These are phyloP conservation scores for Globisporangium rhizosaccharum DNA, from an alignment of 352 stramenopile species.

Conservation along the genomic window DNA sequence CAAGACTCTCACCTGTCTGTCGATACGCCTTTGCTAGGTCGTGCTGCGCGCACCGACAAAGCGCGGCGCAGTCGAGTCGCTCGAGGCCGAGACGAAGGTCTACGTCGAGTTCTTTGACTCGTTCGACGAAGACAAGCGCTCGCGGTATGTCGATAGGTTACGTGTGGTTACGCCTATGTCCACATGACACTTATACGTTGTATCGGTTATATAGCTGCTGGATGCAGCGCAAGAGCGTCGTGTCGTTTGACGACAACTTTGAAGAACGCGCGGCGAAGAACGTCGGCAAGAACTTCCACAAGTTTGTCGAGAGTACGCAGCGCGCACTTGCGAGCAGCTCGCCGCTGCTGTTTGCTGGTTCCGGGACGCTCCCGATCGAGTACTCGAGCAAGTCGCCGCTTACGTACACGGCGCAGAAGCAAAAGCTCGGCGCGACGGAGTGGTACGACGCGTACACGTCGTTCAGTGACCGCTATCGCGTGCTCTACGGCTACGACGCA, in stretches of 20 bases:
- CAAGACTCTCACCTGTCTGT: not conserved
- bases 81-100: constrained; percentile 69
- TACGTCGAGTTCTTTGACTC: constrained; percentile 84
- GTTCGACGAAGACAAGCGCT: constrained; percentile 68
- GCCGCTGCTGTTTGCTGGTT: constrained; percentile 58
- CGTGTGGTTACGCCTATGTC: not conserved
- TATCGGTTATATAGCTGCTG: constrained; percentile 34
- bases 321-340: constrained; percentile 62
- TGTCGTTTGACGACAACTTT: constrained; percentile 65
- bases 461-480: constrained; percentile 59
- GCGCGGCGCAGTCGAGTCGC: constrained; percentile 37
- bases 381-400: constrained; percentile 70
- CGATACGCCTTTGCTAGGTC: constrained; percentile 23
- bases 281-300: constrained; percentile 74
- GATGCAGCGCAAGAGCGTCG: constrained; percentile 81
- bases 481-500: constrained; percentile 37
- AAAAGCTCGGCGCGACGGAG: constrained; percentile 37
- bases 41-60: constrained; percentile 65
- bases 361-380: constrained; percentile 68
- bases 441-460: constrained; percentile 67
- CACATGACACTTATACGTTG: constrained; percentile 26
- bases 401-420: constrained; percentile 37
- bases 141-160: constrained; percentile 17
- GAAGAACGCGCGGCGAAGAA: constrained; percentile 75
- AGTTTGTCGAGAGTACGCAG: constrained; percentile 66